These are phyloP conservation scores for Paracoccidioides brasiliensis DNA, from an alignment of 2,329 filamentous ascomycete species.

Conservation along the genomic window DNA sequence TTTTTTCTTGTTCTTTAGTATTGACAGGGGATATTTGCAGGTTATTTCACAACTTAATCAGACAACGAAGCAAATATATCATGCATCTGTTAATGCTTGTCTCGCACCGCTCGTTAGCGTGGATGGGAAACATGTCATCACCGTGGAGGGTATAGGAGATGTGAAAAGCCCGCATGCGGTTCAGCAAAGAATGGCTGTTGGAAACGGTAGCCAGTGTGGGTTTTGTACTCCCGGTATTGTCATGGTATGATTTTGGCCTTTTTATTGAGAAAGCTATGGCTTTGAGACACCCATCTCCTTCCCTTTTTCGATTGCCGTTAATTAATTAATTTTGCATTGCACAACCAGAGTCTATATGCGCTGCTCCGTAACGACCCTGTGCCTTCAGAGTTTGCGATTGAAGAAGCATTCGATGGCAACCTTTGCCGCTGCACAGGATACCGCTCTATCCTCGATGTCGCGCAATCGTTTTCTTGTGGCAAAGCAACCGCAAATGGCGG, in stretches of 20 bases:
- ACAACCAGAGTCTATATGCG: constrained; percentile 66
- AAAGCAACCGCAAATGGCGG: constrained; percentile 46
- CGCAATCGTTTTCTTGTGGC: constrained; percentile 64
- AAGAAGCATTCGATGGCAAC: constrained; percentile 96
- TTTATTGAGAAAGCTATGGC: not conserved
- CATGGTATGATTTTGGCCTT: constrained; percentile 41
- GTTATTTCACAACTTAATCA: constrained; percentile 87
- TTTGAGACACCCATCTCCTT: not conserved
- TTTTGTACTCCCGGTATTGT: constrained; percentile 98
- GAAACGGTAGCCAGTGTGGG: constrained; percentile 84
- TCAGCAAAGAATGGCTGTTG: constrained; percentile 81
- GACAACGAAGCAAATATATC: constrained; percentile 83
- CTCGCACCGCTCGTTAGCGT: constrained; percentile 83
- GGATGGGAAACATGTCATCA: constrained; percentile 96
- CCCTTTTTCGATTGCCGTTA: not conserved
- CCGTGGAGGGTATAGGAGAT: constrained; percentile 88
- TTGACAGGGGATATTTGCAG: constrained; percentile 19
- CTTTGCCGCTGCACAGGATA: constrained; percentile 94
- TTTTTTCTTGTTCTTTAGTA: not conserved
- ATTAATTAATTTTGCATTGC: constrained; percentile 3
- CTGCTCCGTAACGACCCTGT: constrained; percentile 70
- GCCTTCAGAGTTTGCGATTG: constrained; percentile 69
- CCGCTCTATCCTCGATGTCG: constrained; percentile 82
- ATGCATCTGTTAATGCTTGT: constrained; percentile 93
- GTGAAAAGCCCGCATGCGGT: constrained; percentile 74